Evolutionary conservation across 768 basidiomycete genomes (phyloP).

Genomic region (Suillus brevipes): DNA sequence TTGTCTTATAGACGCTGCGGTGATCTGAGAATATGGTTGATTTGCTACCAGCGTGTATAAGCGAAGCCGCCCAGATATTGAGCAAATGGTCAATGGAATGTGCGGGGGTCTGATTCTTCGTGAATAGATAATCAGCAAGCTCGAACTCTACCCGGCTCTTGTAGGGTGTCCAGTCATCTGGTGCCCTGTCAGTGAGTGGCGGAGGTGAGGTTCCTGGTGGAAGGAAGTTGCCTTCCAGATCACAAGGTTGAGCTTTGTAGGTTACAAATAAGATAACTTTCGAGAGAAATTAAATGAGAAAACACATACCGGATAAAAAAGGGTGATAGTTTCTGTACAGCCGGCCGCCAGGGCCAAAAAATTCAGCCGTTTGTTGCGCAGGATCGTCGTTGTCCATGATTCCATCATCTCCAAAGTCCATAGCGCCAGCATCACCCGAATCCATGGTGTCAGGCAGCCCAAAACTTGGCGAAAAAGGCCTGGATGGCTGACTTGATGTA

Average conservation of each 20-base stretch:
- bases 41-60: conserved; percentile 10
- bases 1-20: conserved; percentile 23
- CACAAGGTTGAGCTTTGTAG: conserved; percentile 9
- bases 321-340: conserved; percentile 10
- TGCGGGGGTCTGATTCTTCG: conserved; percentile 20
- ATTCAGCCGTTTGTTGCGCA: not conserved
- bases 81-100: conserved; percentile 19
- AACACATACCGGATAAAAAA: conserved; percentile 4
- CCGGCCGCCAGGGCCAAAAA: conserved; percentile 1
- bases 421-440: not conserved
- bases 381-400: not conserved
- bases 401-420: not conserved
- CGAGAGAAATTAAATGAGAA: not conserved
- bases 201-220: conserved; percentile 8
- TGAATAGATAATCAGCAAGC: conserved; percentile 21
- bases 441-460: not conserved
- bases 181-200: not conserved
- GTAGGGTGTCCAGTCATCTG: conserved; percentile 18
- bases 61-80: conserved; percentile 19
- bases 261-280: not conserved
- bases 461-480: not conserved
- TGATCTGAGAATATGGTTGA: conserved; percentile 28
- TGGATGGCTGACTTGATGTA: too few species aligned
- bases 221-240: conserved; percentile 9
- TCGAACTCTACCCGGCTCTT: conserved; percentile 19